Base-by-base conservation (phyloP, 129 eudicot species). In the Centrapalus pauciflorus region DNA sequence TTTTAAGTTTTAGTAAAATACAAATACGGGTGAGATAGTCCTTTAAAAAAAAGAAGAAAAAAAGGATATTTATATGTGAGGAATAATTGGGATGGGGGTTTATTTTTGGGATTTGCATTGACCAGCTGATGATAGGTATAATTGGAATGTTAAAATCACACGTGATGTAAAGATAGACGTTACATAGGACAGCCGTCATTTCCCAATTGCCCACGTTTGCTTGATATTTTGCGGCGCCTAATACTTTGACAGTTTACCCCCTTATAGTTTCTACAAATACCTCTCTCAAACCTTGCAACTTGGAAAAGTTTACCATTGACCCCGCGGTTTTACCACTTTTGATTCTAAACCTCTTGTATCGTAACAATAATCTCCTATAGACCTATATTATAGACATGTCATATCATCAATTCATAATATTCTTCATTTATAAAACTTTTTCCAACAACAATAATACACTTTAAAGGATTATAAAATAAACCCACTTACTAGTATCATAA, bases 161-260 rank as follows among this genome's bases (percentile, higher is more conserved):
- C 71, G 77, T 73, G 77, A 73, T 73, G 40, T 38, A 37, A 14
- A 17, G 65, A 52, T 63, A 64, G 71, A 73, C 64, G 77, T 20
- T 73, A 37, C 77, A 27, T 73, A 64, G 24, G 71, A 63, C 71
- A 73, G 48, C 77, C 57, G 64, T 73, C 71, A 63, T 72, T 62
- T 72, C 70, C 45, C 19, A 4, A 43, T 71, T 48, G 26, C 69
- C 76, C 64, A 73, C 71, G 77, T 72, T 63, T 52, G 9, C 16
- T 26, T 51, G 14, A 8, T 19, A 30, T 26, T 51, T 73, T 61
- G 57, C 69, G 76, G 76, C 57, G 65, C 56, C 63, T 72, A 19
- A 25, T 50, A 48, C 12, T 61, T 48, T 35, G 51, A 71, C 61
- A 60, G 8, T 48, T 46, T 33, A 48, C 11, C 29, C 45, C 67